These are phyloP conservation scores for Botryosphaeria dothidea DNA, from an alignment of 2,329 filamentous ascomycete species.

Conservation along the genomic window DNA sequence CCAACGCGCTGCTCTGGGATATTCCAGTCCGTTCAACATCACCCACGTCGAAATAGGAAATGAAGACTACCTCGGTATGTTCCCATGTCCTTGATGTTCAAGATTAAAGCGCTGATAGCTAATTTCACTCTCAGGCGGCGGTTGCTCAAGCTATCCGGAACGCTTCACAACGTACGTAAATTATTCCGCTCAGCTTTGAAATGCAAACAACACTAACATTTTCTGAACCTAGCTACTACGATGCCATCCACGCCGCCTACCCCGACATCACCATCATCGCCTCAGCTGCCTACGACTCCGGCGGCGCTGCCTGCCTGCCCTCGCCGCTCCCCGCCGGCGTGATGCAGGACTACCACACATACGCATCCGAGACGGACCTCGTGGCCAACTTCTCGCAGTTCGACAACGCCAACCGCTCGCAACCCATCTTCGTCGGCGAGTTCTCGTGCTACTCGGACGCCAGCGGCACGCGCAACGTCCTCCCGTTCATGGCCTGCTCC, in stretches of 20 bases:
- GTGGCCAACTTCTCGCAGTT: conserved; percentile 52
- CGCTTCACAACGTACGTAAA: conserved; percentile 59
- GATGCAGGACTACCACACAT: conserved; percentile 52
- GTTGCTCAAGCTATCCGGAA: conserved; percentile 41
- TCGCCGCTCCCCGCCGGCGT: conserved; percentile 35
- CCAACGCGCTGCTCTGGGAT: conserved; percentile 59
- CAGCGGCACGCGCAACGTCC: not conserved
- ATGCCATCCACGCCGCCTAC: conserved; percentile 59
- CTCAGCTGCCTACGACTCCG: conserved; percentile 40
- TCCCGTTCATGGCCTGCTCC: conserved; percentile 41
- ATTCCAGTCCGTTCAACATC: conserved; percentile 62
- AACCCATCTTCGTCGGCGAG: conserved; percentile 17
- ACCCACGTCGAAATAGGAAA: conserved; percentile 68
- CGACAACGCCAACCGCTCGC: conserved; percentile 3
- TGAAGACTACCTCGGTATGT: conserved; percentile 60
- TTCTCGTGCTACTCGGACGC: not conserved
- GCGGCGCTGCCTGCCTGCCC: conserved; percentile 17
- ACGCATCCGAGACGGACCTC: conserved; percentile 37
- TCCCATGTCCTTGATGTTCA: not conserved
- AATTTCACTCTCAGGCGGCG: conserved; percentile 33
- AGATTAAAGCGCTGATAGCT: not conserved
- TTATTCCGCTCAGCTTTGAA: no score
- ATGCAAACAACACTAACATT: no score
- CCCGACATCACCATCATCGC: conserved; percentile 60
- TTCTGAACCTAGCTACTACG: conserved; percentile 38